Conservation (phyloP, 192 early-diverging fungal species). For the Cetraspora pellucida region DNA sequence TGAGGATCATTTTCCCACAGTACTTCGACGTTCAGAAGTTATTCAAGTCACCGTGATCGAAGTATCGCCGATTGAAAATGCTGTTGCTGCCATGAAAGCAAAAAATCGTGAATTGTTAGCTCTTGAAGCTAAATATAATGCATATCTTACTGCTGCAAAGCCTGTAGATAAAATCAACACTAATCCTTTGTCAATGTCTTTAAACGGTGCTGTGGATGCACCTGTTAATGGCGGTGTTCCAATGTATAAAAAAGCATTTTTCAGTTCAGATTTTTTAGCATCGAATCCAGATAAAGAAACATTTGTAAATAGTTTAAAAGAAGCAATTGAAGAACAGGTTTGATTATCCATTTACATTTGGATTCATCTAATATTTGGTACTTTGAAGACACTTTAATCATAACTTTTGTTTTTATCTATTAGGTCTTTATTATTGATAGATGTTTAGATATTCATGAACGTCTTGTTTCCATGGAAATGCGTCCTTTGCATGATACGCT, state of each 20-base stretch:
- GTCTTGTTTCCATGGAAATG: constrained; percentile 66
- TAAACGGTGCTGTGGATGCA: constrained; percentile 84
- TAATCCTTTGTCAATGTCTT: constrained; percentile 76
- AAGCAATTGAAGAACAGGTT: constrained; percentile 72
- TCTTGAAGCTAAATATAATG: constrained; percentile 57
- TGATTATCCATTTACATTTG: not conserved
- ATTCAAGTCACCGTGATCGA: constrained; percentile 55
- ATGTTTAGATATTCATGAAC: constrained; percentile 64
- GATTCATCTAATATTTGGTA: not conserved
- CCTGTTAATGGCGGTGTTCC: constrained; percentile 82
- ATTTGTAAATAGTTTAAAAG: constrained; percentile 51
- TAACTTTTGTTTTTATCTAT: not conserved
- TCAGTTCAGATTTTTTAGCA: constrained; percentile 46
- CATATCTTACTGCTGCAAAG: constrained; percentile 25
- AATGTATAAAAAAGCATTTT: constrained; percentile 74
- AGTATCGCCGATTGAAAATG: constrained; percentile 76
- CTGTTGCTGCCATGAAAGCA: constrained; percentile 65
- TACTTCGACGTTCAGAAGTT: constrained; percentile 62
- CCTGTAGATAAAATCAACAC: constrained; percentile 45
- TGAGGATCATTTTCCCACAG: constrained; percentile 67
- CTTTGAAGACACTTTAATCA: not conserved
- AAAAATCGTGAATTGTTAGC: constrained; percentile 66
- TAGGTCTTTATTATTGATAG: constrained; percentile 62
- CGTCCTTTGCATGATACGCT: constrained; percentile 68
- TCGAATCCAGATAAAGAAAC: constrained; percentile 47